Evolutionary conservation across 2,329 filamentous ascomycete genomes (phyloP).

Genomic region (Neurospora sp.): DNA sequence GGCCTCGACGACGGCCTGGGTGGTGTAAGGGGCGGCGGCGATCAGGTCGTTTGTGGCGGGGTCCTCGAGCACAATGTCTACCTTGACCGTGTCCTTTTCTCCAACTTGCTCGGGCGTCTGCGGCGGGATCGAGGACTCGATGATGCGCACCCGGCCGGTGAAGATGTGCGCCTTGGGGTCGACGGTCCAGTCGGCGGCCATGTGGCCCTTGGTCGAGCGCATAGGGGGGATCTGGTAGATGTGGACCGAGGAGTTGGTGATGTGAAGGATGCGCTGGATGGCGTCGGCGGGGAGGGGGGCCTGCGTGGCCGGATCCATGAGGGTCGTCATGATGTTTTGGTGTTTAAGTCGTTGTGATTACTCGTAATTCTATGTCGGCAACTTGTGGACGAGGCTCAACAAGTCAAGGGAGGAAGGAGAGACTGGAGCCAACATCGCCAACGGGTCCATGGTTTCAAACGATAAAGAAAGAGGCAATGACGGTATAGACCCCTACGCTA

Average conservation of each 20-base stretch:
- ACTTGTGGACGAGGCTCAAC: not conserved
- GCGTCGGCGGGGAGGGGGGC: slow-evolving; percentile 59
- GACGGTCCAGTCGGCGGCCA: slow-evolving; percentile 66
- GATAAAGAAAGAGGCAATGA: not conserved
- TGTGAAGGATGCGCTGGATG: slow-evolving; percentile 77
- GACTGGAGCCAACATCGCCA: not conserved
- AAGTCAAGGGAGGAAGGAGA: not conserved
- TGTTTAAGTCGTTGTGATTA: slow-evolving; percentile 1
- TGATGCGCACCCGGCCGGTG: slow-evolving; percentile 68
- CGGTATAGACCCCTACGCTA: not conserved
- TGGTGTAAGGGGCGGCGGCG: slow-evolving; percentile 71
- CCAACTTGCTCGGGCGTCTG: slow-evolving; percentile 7
- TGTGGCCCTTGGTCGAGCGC: slow-evolving; percentile 64
- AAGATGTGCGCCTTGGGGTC: slow-evolving; percentile 70
- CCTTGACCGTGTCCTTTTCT: slow-evolving; percentile 49
- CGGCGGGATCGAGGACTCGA: slow-evolving; percentile 58
- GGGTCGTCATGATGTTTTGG: slow-evolving; percentile 41
- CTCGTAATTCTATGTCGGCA: not conserved
- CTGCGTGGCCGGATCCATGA: slow-evolving; percentile 62
- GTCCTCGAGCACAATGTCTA: slow-evolving; percentile 74
- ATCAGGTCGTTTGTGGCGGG: slow-evolving; percentile 63
- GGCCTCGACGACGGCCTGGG: slow-evolving; percentile 58
- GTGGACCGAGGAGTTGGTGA: slow-evolving; percentile 58
- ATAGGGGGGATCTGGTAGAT: slow-evolving; percentile 82
- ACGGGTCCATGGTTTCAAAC: not conserved